Percentiles rank a stretch among this genome's conserved stretches.
These are phyloP conservation scores for Phaeosphaeriaceae sp. DNA, from an alignment of 2,329 filamentous ascomycete genomes.

Conservation along the genomic window DNA sequence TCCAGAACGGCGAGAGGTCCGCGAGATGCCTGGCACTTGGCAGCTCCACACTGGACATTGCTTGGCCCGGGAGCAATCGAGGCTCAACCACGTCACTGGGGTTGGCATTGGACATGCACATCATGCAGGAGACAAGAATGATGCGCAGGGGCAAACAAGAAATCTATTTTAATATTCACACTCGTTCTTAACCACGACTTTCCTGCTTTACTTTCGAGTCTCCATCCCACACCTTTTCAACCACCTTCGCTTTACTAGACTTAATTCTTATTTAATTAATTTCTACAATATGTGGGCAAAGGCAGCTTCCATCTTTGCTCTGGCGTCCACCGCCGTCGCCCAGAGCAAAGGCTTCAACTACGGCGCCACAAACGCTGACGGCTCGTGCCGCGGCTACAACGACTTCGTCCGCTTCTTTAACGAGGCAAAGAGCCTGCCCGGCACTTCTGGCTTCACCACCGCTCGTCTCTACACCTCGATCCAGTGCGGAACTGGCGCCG, in stretches of 20 bases:
- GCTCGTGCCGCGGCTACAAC: constrained; percentile 64
- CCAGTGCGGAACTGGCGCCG: constrained; percentile 68
- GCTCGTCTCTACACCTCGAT: constrained; percentile 77
- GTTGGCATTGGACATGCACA: constrained; percentile 3
- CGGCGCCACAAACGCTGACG: constrained; percentile 66
- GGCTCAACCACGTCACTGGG: constrained; percentile 21
- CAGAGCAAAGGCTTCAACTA: constrained; percentile 72
- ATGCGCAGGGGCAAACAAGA: constrained; percentile 16
- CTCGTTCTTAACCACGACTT: background rate
- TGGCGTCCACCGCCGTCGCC: constrained; percentile 31
- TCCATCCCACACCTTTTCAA: background rate
- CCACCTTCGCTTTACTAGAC: background rate
- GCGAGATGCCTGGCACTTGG: constrained; percentile 4
- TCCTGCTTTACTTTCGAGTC: background rate
- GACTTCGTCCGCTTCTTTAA: constrained; percentile 76
- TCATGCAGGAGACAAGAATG: constrained; percentile 13
- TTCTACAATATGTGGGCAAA: constrained; percentile 20
- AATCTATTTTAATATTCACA: background rate
- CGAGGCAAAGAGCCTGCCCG: constrained; percentile 67
- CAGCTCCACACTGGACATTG: constrained; percentile 15
- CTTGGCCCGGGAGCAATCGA: constrained; percentile 11
- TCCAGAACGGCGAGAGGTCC: background rate
- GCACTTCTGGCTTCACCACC: constrained; percentile 69
- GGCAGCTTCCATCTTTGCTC: constrained; percentile 19
- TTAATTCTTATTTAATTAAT: constrained; percentile 11